Evolutionary conservation across 805 yeast species (phyloP).

Genomic region (Cyberlindnera bimundalis): DNA sequence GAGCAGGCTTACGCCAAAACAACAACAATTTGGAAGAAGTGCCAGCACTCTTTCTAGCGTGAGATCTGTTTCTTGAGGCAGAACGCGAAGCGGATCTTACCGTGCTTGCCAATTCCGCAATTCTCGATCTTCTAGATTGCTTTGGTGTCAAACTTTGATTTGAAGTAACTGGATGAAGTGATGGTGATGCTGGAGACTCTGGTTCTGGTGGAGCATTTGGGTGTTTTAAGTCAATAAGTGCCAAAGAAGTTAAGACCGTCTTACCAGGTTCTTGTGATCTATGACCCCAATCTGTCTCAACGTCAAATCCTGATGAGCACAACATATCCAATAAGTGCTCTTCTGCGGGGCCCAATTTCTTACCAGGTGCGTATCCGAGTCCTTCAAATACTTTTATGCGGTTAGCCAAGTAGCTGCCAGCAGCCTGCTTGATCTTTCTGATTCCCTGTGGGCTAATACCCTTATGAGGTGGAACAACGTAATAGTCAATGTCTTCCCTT

Average conservation of each 20-base stretch:
- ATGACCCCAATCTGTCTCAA: constrained; percentile 77
- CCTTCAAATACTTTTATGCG: constrained; percentile 74
- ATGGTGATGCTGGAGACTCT: constrained; percentile 29
- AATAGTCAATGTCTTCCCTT: constrained; percentile 91
- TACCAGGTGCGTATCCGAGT: constrained; percentile 55
- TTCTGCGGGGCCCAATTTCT: constrained; percentile 80
- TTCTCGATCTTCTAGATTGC: constrained; percentile 49
- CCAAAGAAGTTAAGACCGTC: constrained; percentile 82
- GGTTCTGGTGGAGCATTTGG: constrained; percentile 25
- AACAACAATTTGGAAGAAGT: constrained; percentile 64
- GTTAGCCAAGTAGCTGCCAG: constrained; percentile 60
- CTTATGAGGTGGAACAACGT: constrained; percentile 74
- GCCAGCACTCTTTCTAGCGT: constrained; percentile 36
- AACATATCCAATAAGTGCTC: constrained; percentile 93
- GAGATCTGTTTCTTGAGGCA: constrained; percentile 46
- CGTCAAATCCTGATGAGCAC: constrained; percentile 78
- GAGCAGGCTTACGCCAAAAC: constrained; percentile 97
- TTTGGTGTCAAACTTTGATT: constrained; percentile 20
- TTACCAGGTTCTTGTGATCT: constrained; percentile 84
- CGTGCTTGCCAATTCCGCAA: constrained; percentile 57
- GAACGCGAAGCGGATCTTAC: constrained; percentile 58
- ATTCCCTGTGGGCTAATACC: constrained; percentile 58
- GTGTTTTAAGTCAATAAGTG: constrained; percentile 57
- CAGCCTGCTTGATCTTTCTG: constrained; percentile 64
- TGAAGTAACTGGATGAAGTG: constrained; percentile 42